These are phyloP conservation scores for Pleurotus pulmonarius DNA, from an alignment of 768 basidiomycete species.

Conservation along the genomic window DNA sequence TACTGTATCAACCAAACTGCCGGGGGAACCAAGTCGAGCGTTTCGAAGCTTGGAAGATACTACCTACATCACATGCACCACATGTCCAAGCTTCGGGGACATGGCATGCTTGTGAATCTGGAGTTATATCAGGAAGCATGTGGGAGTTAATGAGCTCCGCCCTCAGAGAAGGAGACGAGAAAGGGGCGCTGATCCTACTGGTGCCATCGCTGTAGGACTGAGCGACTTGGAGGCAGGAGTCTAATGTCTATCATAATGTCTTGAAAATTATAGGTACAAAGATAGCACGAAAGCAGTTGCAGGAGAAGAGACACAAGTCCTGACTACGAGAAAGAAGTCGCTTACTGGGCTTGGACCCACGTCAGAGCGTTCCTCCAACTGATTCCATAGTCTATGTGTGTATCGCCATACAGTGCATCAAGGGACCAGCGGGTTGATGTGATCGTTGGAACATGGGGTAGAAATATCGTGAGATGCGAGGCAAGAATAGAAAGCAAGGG, in stretches of 20 bases:
- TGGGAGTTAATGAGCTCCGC: background rate
- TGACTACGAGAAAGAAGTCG: too few species aligned
- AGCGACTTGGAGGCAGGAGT: background rate
- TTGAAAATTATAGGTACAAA: background rate
- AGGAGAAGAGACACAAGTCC: too few species aligned
- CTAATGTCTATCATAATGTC: background rate
- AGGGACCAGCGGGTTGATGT: background rate
- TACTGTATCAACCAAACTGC: too few species aligned
- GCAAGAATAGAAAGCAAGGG: background rate
- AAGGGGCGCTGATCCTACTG: too few species aligned
- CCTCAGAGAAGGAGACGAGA: too few species aligned
- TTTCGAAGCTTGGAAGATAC: background rate
- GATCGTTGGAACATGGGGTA: background rate
- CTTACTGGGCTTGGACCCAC: too few species aligned
- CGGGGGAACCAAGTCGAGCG: background rate
- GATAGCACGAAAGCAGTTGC: too few species aligned
- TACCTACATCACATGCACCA: background rate
- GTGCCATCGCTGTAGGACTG: too few species aligned
- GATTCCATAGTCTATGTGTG: constrained; percentile 29
- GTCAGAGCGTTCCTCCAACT: constrained; percentile 25
- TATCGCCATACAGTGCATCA: background rate
- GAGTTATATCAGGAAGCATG: background rate
- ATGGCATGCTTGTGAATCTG: constrained; percentile 1
- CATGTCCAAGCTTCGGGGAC: background rate
- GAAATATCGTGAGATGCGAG: constrained; percentile 19